Percentiles rank a stretch among this genome's conserved stretches.
phyloP scores from a whole-genome alignment of 1,284 basidiomycete species.

The Boletus semigastroideus region DNA sequence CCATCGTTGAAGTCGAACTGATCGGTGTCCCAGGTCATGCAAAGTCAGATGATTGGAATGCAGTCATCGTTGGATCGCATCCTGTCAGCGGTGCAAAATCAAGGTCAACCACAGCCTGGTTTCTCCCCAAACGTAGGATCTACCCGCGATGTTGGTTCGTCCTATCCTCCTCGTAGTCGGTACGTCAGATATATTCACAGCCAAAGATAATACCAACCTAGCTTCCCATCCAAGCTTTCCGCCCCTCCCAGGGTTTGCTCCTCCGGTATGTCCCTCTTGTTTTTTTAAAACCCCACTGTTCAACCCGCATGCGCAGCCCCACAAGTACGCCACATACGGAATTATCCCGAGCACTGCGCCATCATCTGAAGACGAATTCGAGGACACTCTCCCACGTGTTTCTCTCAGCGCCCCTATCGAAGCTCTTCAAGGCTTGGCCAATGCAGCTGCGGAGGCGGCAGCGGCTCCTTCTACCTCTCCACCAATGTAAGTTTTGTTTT shows the following conservation, averaged over 20 bases:
- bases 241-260: slow-evolving; percentile 84
- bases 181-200: slow-evolving; percentile 24
- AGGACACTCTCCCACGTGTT: slow-evolving; percentile 79
- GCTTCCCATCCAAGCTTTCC: slow-evolving; percentile 52
- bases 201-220: slow-evolving; percentile 3
- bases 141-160: slow-evolving; percentile 20
- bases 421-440: slow-evolving; percentile 87
- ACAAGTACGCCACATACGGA: slow-evolving; percentile 89
- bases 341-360: slow-evolving; percentile 79
- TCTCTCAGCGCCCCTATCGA: slow-evolving; percentile 90
- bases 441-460: slow-evolving; percentile 90
- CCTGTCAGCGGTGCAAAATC: slow-evolving; percentile 62
- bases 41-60: slow-evolving; percentile 89
- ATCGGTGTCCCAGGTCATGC: slow-evolving; percentile 58
- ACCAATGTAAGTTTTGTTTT: slow-evolving; percentile 19
- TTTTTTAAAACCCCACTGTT: background rate
- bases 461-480: slow-evolving; percentile 56
- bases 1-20: slow-evolving; percentile 21
- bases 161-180: slow-evolving; percentile 36
- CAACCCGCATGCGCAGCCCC: slow-evolving; percentile 50
- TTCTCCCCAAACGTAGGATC: slow-evolving; percentile 23
- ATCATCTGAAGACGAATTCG: slow-evolving; percentile 86
- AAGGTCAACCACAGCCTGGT: slow-evolving; percentile 38
- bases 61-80: slow-evolving; percentile 83
- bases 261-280: slow-evolving; percentile 60